These are phyloP conservation scores for Cryptosporidium canis DNA, from an alignment of 169 alveolate genomes.

Conservation along the genomic window DNA sequence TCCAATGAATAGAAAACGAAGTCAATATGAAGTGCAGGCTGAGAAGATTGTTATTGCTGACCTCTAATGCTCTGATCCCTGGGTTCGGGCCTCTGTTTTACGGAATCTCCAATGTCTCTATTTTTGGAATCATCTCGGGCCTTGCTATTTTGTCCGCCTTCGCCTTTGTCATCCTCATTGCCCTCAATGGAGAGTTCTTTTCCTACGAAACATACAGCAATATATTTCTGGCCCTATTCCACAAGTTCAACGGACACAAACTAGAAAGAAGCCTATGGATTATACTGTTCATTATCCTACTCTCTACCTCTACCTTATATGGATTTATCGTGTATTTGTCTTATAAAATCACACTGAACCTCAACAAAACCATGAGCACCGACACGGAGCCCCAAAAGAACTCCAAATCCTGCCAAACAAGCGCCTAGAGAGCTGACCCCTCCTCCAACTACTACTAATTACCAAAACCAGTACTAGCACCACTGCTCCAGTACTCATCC, in stretches of 20 bases:
- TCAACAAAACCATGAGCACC: background rate
- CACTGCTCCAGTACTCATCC: background rate
- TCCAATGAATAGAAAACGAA: background rate
- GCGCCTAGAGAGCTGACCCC: background rate
- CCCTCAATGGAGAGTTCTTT: slow-evolving; percentile 41
- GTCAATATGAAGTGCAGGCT: background rate
- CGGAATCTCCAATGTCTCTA: slow-evolving; percentile 31
- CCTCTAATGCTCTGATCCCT: slow-evolving; percentile 27
- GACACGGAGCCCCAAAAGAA: background rate
- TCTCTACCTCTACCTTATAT: background rate
- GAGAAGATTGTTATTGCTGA: background rate
- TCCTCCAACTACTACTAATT: background rate
- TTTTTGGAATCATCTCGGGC: slow-evolving; percentile 10
- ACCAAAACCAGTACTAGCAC: background rate
- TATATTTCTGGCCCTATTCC: background rate
- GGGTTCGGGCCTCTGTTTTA: slow-evolving; percentile 44
- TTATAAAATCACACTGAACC: background rate
- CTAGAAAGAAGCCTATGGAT: slow-evolving; percentile 13
- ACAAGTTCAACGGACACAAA: background rate
- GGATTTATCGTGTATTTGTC: slow-evolving; percentile 18
- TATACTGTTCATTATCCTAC: background rate
- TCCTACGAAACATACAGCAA: slow-evolving; percentile 10
- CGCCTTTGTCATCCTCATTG: slow-evolving; percentile 14
- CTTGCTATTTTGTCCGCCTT: background rate
- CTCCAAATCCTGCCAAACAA: background rate